Conservation (phyloP, 192 early-diverging fungal genomes). For the Phlyctochytrium bullatum region DNA sequence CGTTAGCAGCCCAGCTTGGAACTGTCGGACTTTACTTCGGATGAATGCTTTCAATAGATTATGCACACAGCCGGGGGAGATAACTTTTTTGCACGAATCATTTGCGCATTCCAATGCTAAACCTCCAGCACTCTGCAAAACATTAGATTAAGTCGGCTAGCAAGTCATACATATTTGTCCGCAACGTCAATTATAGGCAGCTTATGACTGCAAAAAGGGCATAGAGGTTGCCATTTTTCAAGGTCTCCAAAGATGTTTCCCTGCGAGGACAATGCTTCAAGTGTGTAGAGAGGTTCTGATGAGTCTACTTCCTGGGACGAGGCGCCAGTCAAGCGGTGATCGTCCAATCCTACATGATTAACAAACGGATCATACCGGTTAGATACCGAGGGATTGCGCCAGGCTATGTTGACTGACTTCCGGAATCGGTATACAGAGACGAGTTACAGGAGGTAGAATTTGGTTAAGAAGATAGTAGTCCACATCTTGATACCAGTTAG, state of each 20-base stretch:
- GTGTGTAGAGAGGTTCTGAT: constrained; percentile 41
- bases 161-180: background rate
- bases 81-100: constrained; percentile 44
- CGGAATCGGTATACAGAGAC: constrained; percentile 81
- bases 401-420: constrained; percentile 75
- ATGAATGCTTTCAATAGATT: constrained; percentile 68
- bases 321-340: constrained; percentile 48
- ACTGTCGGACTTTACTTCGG: constrained; percentile 63
- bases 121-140: constrained; percentile 3
- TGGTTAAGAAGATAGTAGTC: constrained; percentile 96
- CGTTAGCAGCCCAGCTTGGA: constrained; percentile 67
- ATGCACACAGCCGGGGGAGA: constrained; percentile 47
- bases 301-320: background rate
- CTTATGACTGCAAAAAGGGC: constrained; percentile 34
- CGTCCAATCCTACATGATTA: constrained; percentile 56
- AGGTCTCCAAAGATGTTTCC: constrained; percentile 73
- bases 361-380: background rate
- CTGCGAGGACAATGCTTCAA: constrained; percentile 75
- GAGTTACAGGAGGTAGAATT: constrained; percentile 80
- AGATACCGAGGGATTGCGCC: constrained; percentile 76
- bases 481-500: constrained; percentile 37
- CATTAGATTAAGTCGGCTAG: background rate
- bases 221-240: constrained; percentile 56
- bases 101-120: constrained; percentile 43
- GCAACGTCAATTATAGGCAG: constrained; percentile 34